Conservation (phyloP, 305 asterid species). For the Solanum hybrid region DNA sequence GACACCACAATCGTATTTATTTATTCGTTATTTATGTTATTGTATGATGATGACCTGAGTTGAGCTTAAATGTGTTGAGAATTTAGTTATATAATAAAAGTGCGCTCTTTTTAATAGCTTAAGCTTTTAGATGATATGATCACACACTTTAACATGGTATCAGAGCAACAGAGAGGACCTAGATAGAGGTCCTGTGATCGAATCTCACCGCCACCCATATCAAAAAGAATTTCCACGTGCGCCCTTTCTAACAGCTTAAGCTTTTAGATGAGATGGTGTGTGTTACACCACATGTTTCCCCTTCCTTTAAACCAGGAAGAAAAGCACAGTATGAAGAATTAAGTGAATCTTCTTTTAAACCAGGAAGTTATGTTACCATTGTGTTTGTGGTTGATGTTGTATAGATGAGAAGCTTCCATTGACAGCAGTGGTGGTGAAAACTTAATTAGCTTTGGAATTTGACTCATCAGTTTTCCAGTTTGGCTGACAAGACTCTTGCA, state of each 20-base stretch:
- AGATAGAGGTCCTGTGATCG: not conserved
- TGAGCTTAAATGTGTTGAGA: not conserved
- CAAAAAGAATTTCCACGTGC: not conserved
- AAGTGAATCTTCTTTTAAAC: not conserved
- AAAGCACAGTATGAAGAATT: not conserved
- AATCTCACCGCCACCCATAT: not conserved
- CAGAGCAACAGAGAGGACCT: not conserved
- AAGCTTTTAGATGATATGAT: not conserved
- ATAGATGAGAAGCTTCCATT: not conserved
- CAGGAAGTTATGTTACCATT: not conserved
- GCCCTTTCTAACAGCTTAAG: not conserved
- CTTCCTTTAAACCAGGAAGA: not conserved
- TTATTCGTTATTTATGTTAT: not conserved
- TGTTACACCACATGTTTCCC: not conserved
- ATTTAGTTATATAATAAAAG: not conserved
- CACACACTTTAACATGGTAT: not conserved
- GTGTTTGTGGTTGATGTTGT: not conserved
- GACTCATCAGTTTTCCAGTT: not conserved
- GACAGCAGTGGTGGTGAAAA: not conserved
- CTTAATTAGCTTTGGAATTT: not conserved
- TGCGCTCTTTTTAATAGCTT: not conserved
- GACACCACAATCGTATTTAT: not conserved
- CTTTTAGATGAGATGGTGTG: not conserved
- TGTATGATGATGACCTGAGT: not conserved
- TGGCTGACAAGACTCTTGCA: not conserved